Conservation (phyloP, 345 rosid species). For the Eucalyptus erythrocorys region DNA sequence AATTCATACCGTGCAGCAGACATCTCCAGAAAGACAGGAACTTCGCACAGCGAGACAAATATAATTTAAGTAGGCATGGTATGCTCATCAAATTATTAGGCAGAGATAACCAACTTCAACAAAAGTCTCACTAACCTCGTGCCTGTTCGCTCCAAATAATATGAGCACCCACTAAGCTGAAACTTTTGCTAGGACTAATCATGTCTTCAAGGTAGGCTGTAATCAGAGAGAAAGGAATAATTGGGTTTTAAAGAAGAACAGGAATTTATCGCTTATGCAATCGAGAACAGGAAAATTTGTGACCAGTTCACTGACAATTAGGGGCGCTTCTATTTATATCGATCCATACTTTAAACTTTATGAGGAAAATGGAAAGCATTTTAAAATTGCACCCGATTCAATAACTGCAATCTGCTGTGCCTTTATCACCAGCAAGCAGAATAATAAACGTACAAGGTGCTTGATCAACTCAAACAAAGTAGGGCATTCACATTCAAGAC, state of each 20-base stretch:
- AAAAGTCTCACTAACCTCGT: neutral
- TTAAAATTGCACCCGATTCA: neutral
- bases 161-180: neutral
- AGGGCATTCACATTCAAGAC: neutral
- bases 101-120: neutral
- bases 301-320: neutral
- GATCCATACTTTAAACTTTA: neutral
- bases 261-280: neutral
- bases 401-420: neutral
- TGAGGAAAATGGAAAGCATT: neutral
- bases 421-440: neutral
- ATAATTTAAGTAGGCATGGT: neutral
- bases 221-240: neutral
- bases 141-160: neutral
- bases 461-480: neutral
- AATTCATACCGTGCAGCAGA: neutral
- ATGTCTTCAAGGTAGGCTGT: neutral
- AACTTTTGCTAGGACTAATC: neutral
- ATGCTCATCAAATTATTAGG: neutral
- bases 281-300: neutral
- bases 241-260: neutral
- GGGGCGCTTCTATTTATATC: neutral
- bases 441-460: neutral
- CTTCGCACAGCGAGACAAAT: neutral
- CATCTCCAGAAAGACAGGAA: neutral